A percentile compares a stretch with the other conserved stretches of the same genome.
Conservation (phyloP, 768 basidiomycete genomes). For the Roridomyces roridus region DNA sequence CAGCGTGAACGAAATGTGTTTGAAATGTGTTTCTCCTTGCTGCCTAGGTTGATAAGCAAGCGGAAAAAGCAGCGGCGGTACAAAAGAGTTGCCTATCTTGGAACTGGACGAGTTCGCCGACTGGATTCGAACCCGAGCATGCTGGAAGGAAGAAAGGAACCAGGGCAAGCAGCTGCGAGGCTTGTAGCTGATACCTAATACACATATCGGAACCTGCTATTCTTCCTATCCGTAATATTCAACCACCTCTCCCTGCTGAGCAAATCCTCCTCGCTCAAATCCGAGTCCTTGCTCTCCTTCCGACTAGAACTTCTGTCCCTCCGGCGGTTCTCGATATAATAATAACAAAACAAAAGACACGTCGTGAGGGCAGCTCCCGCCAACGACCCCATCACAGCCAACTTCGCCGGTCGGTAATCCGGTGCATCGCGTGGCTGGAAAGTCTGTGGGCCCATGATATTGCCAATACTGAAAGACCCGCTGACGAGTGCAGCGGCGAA, state of each 20-base stretch:
- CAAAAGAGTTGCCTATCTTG: no score
- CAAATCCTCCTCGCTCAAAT: no score
- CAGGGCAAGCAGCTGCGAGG: no score
- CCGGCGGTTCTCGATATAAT: background rate
- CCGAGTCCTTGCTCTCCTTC: background rate
- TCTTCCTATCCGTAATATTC: constrained; percentile 4
- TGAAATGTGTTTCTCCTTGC: no score
- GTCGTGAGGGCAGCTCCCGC: background rate
- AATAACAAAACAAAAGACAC: background rate
- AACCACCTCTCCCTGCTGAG: background rate
- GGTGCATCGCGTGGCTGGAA: background rate
- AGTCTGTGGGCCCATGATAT: background rate
- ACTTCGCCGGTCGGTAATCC: background rate
- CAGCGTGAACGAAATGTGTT: no score
- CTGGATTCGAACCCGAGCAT: no score
- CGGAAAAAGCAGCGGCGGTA: no score
- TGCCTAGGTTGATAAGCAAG: no score
- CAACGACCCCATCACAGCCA: background rate
- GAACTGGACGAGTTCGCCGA: no score
- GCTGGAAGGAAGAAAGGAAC: no score
- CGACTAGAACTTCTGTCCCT: no score
- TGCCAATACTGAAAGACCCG: background rate
- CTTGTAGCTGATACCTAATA: no score
- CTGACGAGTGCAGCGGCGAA: background rate
- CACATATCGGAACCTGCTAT: background rate